Evolutionary conservation across 1,284 basidiomycete species (phyloP).

Genomic region (Sporisorium exsertum): DNA sequence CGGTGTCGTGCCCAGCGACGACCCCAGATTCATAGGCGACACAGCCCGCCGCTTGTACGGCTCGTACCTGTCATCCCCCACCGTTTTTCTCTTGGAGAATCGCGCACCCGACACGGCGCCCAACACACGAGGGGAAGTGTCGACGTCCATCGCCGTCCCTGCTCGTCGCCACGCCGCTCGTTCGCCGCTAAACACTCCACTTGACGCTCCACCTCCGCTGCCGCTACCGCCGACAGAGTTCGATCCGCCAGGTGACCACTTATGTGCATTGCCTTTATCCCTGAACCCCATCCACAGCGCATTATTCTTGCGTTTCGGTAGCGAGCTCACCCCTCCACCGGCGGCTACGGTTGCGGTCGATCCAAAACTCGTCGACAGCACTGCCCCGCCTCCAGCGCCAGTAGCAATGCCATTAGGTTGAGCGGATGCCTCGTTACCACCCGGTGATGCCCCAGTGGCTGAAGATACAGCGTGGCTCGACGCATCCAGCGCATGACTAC

Average conservation of each 20-base stretch:
- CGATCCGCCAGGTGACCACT: constrained; percentile 32
- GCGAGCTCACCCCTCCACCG: constrained; percentile 12
- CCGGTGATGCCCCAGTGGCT: background rate
- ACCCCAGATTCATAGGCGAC: constrained; percentile 47
- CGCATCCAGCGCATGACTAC: constrained; percentile 3
- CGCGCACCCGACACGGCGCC: constrained; percentile 17
- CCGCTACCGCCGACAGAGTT: too few species aligned
- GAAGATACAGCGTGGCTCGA: background rate
- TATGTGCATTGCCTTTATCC: constrained; percentile 43
- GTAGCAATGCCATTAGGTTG: background rate
- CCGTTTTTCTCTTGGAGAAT: constrained; percentile 45
- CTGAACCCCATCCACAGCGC: constrained; percentile 52
- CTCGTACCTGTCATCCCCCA: constrained; percentile 50
- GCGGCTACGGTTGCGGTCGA: background rate
- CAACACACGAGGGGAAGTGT: constrained; percentile 33
- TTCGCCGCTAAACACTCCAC: constrained; percentile 18
- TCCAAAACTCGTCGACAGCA: constrained; percentile 20
- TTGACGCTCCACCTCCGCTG: constrained; percentile 6
- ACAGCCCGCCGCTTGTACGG: constrained; percentile 59
- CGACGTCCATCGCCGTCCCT: constrained; percentile 31
- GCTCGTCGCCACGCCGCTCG: constrained; percentile 32
- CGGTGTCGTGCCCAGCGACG: constrained; percentile 19
- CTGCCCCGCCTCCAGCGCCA: background rate
- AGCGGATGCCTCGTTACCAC: background rate
- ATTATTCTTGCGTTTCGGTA: constrained; percentile 43